These are phyloP conservation scores for Fraxinus greggii DNA, from an alignment of 305 asterid species.

Conservation along the genomic window DNA sequence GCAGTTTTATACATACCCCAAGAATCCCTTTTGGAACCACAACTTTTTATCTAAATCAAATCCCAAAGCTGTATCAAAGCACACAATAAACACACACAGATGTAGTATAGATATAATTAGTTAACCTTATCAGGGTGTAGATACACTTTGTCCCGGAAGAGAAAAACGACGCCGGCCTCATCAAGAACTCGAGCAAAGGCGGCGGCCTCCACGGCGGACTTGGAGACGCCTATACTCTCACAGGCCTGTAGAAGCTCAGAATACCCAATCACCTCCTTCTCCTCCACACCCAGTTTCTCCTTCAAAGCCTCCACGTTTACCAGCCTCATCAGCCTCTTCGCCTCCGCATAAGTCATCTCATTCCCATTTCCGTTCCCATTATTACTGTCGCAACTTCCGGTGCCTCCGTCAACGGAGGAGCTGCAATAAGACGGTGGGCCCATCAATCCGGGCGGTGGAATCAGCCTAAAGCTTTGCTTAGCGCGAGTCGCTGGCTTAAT, in stretches of 20 bases:
- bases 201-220: slow-evolving; percentile 64
- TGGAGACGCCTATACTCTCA: slow-evolving; percentile 70
- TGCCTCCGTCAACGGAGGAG: slow-evolving; percentile 28
- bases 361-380: slow-evolving; percentile 28
- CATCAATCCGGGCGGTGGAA: slow-evolving; percentile 19
- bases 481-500: not conserved
- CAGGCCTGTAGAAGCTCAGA: slow-evolving; percentile 70
- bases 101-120: not conserved
- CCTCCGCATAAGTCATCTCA: slow-evolving; percentile 69
- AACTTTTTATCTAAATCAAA: not conserved
- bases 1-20: not conserved
- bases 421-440: slow-evolving; percentile 29
- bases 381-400: not conserved
- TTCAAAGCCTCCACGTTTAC: slow-evolving; percentile 82
- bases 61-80: not conserved
- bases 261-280: slow-evolving; percentile 68
- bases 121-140: slow-evolving; percentile 87
- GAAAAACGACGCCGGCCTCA: slow-evolving; percentile 87
- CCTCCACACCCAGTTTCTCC: slow-evolving; percentile 72
- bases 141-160: slow-evolving; percentile 83
- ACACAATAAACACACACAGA: not conserved
- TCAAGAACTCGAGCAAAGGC: slow-evolving; percentile 80
- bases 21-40: not conserved
- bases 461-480: not conserved
- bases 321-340: slow-evolving; percentile 84